Evolutionary conservation across 495 filamentous ascomycete genomes (phyloP).

Genomic region (Chlorociboria aeruginascens): DNA sequence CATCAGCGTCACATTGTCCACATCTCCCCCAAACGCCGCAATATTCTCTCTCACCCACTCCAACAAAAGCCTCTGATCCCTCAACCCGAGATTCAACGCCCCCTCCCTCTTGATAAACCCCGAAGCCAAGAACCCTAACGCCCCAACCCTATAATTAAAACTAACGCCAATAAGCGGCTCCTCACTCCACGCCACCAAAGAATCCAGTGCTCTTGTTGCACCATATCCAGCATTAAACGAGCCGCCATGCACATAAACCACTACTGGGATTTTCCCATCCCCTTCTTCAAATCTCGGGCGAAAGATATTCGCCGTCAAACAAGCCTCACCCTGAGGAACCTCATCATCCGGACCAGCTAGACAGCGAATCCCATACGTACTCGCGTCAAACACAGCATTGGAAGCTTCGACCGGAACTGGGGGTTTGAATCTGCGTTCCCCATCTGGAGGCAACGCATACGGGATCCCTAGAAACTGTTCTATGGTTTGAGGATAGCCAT

Average conservation of each 20-base stretch:
- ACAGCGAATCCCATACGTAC: slow-evolving; percentile 30
- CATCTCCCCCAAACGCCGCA: slow-evolving; percentile 48
- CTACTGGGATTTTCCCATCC: slow-evolving; percentile 38
- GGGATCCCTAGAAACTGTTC: slow-evolving; percentile 51
- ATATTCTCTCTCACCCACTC: slow-evolving; percentile 56
- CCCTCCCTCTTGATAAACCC: slow-evolving; percentile 39
- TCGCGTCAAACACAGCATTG: slow-evolving; percentile 29
- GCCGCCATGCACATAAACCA: slow-evolving; percentile 46
- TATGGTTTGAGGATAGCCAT: slow-evolving; percentile 30
- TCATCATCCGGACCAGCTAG: slow-evolving; percentile 21
- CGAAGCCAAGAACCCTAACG: slow-evolving; percentile 56
- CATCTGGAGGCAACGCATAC: slow-evolving; percentile 42
- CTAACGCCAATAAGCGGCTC: slow-evolving; percentile 45
- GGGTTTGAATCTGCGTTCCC: slow-evolving; percentile 42
- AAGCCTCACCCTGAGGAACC: slow-evolving; percentile 32
- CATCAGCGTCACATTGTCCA: slow-evolving; percentile 49
- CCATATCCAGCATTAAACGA: slow-evolving; percentile 37
- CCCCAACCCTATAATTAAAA: slow-evolving; percentile 58
- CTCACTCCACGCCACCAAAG: slow-evolving; percentile 40
- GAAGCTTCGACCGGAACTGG: slow-evolving; percentile 28
- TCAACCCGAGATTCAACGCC: slow-evolving; percentile 53
- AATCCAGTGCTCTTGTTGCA: slow-evolving; percentile 32
- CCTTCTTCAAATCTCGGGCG: slow-evolving; percentile 11
- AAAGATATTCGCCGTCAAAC: slow-evolving; percentile 38
- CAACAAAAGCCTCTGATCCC: slow-evolving; percentile 52